phyloP scores from a whole-genome alignment of 1,139 yeast species.

The Protomyces pachydermus region DNA sequence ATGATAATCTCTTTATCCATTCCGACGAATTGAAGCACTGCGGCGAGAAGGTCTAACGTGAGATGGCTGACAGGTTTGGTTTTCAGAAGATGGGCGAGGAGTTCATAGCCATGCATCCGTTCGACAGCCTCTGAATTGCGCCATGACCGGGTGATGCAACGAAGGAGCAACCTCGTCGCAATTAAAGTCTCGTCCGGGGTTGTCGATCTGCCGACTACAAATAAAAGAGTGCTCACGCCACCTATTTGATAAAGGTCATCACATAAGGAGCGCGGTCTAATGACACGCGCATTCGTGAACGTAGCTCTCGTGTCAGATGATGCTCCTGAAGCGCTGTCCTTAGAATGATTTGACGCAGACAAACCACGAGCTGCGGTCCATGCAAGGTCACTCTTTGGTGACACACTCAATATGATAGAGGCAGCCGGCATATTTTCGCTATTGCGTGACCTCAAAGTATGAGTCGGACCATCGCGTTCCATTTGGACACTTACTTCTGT shows the following conservation, averaged over 20 bases:
- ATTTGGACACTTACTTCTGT: constrained; percentile 38
- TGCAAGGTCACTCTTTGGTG: neutral
- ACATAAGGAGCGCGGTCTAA: constrained; percentile 21
- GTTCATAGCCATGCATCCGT: constrained; percentile 44
- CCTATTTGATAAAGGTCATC: constrained; percentile 36
- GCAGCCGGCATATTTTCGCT: constrained; percentile 19
- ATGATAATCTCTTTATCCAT: constrained; percentile 45
- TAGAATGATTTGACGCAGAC: neutral
- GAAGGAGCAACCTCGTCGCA: constrained; percentile 39
- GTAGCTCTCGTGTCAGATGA: neutral
- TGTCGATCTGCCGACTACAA: constrained; percentile 39
- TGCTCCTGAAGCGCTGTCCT: neutral
- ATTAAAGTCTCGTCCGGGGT: constrained; percentile 35
- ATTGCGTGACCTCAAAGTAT: neutral
- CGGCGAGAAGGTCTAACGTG: constrained; percentile 41
- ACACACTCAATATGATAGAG: constrained; percentile 27
- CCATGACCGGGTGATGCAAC: constrained; percentile 38
- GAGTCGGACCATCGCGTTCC: constrained; percentile 19
- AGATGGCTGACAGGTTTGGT: constrained; percentile 36
- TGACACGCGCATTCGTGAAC: constrained; percentile 25
- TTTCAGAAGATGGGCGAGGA: constrained; percentile 44
- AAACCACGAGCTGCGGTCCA: neutral
- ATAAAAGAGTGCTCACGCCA: constrained; percentile 42
- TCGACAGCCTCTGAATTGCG: constrained; percentile 43
- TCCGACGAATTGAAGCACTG: constrained; percentile 47